Conservation (phyloP, 2,329 filamentous ascomycete genomes). For the Colletotrichum sublineola region DNA sequence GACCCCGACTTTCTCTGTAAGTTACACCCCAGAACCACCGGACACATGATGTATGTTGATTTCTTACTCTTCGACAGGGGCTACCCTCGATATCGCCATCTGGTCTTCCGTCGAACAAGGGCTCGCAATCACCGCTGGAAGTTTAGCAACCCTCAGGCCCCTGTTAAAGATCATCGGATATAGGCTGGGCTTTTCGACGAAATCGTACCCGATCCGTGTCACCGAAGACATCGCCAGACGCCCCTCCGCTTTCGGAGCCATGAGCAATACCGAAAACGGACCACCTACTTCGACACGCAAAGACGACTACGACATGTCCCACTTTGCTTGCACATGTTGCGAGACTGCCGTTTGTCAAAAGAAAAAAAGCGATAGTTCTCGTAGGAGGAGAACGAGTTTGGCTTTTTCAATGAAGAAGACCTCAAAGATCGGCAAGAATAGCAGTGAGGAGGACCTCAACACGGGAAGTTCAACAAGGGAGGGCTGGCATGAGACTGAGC, state of each 20-base stretch:
- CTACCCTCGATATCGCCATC: background rate
- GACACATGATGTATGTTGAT: background rate
- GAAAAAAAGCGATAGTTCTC: constrained; percentile 1
- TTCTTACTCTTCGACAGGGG: background rate
- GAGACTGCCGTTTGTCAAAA: constrained; percentile 21
- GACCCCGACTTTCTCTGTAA: background rate
- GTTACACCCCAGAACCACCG: background rate
- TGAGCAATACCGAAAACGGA: background rate
- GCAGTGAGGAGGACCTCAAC: constrained; percentile 32
- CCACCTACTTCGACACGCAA: background rate
- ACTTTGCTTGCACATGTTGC: constrained; percentile 24
- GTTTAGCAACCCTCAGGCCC: constrained; percentile 61
- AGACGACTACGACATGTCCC: constrained; percentile 19
- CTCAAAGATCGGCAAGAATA: constrained; percentile 16
- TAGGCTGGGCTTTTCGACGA: constrained; percentile 48
- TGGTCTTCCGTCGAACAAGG: constrained; percentile 61
- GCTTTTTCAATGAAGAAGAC: background rate
- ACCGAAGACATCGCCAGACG: constrained; percentile 13
- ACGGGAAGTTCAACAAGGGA: constrained; percentile 9
- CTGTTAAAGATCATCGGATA: constrained; percentile 53
- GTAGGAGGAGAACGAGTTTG: constrained; percentile 12
- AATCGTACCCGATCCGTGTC: constrained; percentile 12
- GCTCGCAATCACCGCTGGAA: constrained; percentile 63
- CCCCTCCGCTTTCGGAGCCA: constrained; percentile 20
- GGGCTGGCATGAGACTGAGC: constrained; percentile 10